Percentiles rank a stretch among this genome's conserved stretches.
These are phyloP conservation scores for Leersia perrieri DNA, from an alignment of 176 grass and related monocot genomes.

Conservation along the genomic window DNA sequence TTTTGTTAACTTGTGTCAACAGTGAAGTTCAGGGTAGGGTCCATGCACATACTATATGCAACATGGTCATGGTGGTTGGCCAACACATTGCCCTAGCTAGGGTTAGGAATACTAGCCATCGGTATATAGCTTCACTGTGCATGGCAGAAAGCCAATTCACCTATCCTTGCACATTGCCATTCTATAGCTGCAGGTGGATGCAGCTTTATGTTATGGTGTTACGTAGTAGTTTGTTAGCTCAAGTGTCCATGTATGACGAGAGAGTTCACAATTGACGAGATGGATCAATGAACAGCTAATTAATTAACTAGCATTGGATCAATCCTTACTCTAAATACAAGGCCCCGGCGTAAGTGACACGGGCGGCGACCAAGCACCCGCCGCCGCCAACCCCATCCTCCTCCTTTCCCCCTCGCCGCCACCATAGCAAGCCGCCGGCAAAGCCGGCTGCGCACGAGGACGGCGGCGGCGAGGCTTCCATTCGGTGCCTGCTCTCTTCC, in stretches of 20 bases:
- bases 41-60: not conserved
- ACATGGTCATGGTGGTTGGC: conserved; percentile 3
- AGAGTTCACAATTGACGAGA: not conserved
- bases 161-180: not conserved
- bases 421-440: too few species aligned
- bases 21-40: not conserved
- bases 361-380: too few species aligned
- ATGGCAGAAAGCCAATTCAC: not conserved
- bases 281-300: not conserved
- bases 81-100: not conserved
- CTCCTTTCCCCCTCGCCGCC: too few species aligned
- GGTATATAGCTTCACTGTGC: not conserved
- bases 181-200: not conserved
- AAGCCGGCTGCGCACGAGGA: too few species aligned
- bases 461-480: too few species aligned
- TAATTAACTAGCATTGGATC: not conserved
- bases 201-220: not conserved
- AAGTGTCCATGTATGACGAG: not conserved
- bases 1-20: not conserved
- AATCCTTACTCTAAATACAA: too few species aligned
- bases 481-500: too few species aligned
- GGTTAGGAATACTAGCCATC: not conserved
- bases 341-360: too few species aligned
- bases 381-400: too few species aligned
- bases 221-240: not conserved